These are phyloP conservation scores for Fusarium solani-melongenae DNA, from an alignment of 2,329 filamentous ascomycete species.

Conservation along the genomic window DNA sequence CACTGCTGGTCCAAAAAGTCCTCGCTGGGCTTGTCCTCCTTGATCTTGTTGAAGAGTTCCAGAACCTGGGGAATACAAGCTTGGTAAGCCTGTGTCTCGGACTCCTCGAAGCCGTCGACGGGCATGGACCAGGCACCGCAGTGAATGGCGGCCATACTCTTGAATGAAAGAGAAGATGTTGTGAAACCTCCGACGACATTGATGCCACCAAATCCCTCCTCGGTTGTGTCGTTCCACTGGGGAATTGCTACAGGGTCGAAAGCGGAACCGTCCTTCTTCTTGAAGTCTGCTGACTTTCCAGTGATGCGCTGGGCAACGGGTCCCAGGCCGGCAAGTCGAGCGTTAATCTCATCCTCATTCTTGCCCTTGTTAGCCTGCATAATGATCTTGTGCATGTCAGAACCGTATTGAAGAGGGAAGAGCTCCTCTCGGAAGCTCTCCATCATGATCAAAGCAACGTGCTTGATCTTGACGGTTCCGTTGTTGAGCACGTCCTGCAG, in stretches of 20 bases:
- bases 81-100: conserved; percentile 54
- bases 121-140: conserved; percentile 55
- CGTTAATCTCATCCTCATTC: conserved; percentile 38
- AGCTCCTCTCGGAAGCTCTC: conserved; percentile 59
- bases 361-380: conserved; percentile 45
- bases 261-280: conserved; percentile 38
- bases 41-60: conserved; percentile 46
- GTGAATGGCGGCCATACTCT: conserved; percentile 55
- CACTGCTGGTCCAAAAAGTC: conserved; percentile 47
- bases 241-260: conserved; percentile 41
- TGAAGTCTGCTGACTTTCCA: conserved; percentile 36
- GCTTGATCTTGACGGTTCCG: conserved; percentile 53
- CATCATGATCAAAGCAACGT: conserved; percentile 57
- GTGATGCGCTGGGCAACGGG: conserved; percentile 36
- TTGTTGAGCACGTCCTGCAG: conserved; percentile 40
- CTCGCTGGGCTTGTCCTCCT: conserved; percentile 19
- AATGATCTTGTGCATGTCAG: conserved; percentile 51
- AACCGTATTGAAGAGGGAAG: conserved; percentile 56
- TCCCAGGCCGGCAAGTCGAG: conserved; percentile 35
- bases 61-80: conserved; percentile 56
- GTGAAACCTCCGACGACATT: conserved; percentile 55
- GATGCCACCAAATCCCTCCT: conserved; percentile 51
- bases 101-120: conserved; percentile 55
- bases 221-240: conserved; percentile 39
- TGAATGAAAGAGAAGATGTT: conserved; percentile 55